Conservation (phyloP, 176 grass and related monocot species). For the Dendrocalamus sinicus region DNA sequence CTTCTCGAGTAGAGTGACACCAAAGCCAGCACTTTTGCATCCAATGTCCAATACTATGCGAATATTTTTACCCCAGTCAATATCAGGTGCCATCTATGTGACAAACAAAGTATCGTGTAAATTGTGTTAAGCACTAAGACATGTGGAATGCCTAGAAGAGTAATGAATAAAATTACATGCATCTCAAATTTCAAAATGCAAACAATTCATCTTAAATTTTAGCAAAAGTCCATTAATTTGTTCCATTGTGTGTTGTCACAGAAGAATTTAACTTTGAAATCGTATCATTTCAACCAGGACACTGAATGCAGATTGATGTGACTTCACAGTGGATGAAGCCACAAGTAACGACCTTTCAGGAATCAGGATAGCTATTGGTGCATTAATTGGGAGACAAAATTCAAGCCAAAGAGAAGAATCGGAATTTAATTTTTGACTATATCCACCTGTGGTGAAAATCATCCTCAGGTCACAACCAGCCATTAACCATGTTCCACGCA, state of each 20-base stretch:
- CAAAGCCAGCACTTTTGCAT: slow-evolving; percentile 74
- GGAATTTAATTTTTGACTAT: background rate
- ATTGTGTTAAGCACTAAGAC: slow-evolving; percentile 38
- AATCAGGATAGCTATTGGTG: background rate
- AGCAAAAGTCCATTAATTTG: background rate
- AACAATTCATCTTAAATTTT: slow-evolving; percentile 2
- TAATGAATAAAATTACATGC: background rate
- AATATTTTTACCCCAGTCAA: slow-evolving; percentile 99
- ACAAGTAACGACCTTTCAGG: slow-evolving; percentile 18
- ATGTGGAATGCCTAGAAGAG: slow-evolving; percentile 1
- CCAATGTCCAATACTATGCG: slow-evolving; percentile 80
- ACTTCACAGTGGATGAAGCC: background rate
- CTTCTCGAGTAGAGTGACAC: slow-evolving; percentile 70
- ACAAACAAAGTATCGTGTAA: slow-evolving; percentile 43
- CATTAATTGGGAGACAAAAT: background rate
- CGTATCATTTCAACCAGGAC: background rate
- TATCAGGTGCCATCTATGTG: slow-evolving; percentile 87
- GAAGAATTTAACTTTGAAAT: background rate
- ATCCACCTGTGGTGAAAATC: background rate
- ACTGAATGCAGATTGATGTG: background rate
- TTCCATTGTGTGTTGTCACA: background rate
- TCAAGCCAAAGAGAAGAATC: background rate
- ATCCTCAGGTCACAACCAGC: slow-evolving; percentile 17
- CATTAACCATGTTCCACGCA: background rate
- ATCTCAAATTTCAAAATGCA: background rate